Conservation (phyloP, 1,284 basidiomycete genomes). For the Amylostereum areolatum region DNA sequence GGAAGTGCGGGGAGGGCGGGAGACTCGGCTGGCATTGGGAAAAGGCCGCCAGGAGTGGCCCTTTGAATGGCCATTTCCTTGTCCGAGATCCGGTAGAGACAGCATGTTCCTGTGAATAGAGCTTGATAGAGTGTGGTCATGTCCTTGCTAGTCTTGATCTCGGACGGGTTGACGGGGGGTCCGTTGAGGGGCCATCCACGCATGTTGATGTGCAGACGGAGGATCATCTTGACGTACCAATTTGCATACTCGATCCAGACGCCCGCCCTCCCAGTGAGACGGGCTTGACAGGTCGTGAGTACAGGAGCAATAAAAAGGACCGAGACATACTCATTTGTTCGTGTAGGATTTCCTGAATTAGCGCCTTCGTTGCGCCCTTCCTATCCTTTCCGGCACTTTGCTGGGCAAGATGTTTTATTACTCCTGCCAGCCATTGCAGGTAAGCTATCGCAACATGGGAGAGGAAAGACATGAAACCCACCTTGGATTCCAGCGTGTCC, state of each 20-base stretch:
- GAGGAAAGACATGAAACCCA: neutral
- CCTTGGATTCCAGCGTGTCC: neutral
- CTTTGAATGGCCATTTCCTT: no score
- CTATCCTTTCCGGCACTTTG: no score
- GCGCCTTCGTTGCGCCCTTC: neutral
- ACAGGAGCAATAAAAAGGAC: neutral
- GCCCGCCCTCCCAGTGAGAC: neutral
- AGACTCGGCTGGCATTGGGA: no score
- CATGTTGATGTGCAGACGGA: neutral
- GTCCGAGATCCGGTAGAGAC: neutral
- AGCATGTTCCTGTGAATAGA: neutral
- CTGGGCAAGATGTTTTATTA: neutral
- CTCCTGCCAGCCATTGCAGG: no score
- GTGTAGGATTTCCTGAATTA: neutral
- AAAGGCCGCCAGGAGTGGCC: no score
- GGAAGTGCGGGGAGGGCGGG: no score
- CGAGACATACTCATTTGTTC: neutral
- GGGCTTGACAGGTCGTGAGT: neutral
- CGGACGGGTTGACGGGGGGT: neutral
- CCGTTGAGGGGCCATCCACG: neutral
- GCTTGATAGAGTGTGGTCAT: neutral
- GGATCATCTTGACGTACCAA: neutral
- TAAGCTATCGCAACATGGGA: no score
- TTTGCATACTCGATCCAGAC: neutral
- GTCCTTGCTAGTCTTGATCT: neutral